These are phyloP conservation scores for Mycena polygramma DNA, from an alignment of 768 basidiomycete species.

Conservation along the genomic window DNA sequence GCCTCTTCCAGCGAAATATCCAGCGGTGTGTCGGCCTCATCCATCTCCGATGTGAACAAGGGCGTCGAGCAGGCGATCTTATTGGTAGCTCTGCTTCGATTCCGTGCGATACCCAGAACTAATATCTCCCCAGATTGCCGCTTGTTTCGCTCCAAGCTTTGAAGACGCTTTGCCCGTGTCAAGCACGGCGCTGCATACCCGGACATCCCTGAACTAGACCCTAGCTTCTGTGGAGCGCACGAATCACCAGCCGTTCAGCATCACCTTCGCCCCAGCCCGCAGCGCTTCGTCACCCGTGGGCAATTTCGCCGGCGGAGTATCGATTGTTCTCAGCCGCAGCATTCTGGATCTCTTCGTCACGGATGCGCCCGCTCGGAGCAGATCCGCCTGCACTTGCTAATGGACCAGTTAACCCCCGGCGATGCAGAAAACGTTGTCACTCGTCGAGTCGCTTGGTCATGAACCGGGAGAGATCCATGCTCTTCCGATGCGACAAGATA, in stretches of 20 bases:
- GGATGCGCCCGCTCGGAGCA: slow-evolving; percentile 71
- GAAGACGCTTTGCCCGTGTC: slow-evolving; percentile 42
- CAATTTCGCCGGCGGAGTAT: slow-evolving; percentile 29
- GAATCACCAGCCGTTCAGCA: slow-evolving; percentile 45
- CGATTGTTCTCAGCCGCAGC: slow-evolving; percentile 68
- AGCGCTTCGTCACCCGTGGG: slow-evolving; percentile 31
- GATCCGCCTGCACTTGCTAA: slow-evolving; percentile 62
- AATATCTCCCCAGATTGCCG: slow-evolving; percentile 51
- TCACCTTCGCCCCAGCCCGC: slow-evolving; percentile 45
- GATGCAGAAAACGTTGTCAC: slow-evolving; percentile 63
- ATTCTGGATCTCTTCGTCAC: slow-evolving; percentile 85
- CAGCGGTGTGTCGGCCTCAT: slow-evolving; percentile 53
- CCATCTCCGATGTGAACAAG: slow-evolving; percentile 54
- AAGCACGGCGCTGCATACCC: slow-evolving; percentile 35
- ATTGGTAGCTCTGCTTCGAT: slow-evolving; percentile 50
- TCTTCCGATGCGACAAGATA: slow-evolving; percentile 53
- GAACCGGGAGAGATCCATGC: slow-evolving; percentile 43
- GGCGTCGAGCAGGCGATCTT: slow-evolving; percentile 56
- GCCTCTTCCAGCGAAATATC: slow-evolving; percentile 54
- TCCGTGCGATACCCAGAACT: not conserved
- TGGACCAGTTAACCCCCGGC: slow-evolving; percentile 71
- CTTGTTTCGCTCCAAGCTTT: slow-evolving; percentile 59
- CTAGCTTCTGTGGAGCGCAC: slow-evolving; percentile 50
- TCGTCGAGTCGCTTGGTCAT: slow-evolving; percentile 47
- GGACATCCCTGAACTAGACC: slow-evolving; percentile 40